Base-by-base conservation (phyloP, 2,329 filamentous ascomycete genomes). In the Ophidiomyces ophidiicola region DNA sequence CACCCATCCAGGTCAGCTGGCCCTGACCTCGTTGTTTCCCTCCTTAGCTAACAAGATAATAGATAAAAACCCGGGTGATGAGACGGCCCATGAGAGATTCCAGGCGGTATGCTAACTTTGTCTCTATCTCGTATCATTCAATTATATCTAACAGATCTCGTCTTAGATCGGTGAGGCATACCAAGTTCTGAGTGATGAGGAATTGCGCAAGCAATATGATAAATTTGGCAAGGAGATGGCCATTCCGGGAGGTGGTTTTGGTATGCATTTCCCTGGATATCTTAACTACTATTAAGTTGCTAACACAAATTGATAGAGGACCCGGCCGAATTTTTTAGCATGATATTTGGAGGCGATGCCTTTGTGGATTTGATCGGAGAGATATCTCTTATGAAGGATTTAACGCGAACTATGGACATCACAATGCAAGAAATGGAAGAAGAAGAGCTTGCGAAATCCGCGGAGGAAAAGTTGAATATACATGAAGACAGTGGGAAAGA, bases 51-150 rank as follows among this genome's bases (percentile, higher is more conserved):
- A 45, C 29, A 23, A 31, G 32, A 39, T 25, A 49, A 41, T 57
- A 84, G 90, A 98, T 68, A 98, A 98, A 70, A 98, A 98, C 63
- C 90, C 88, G 42, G 84, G 87, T 55, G 90, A 98, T 59, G 87
- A 90, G 49, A 85, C 81, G 17, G 90, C 90, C 25, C 84, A 94
- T 65, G 82, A 79, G 56, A 88, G 87, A 61, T 98, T 98, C 64
- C 90, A 98, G 67, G 78, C 76, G 44, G 87, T 92, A 64, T 43
- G 64, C 52, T 28, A 11, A 3, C 12, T 21, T 35, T 23, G 14
- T 2, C 20, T 26, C 18, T 23, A 11, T 32, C 18, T 23, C 26
- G 20, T 25, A 3, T 11, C 11, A 6, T 17, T n/a, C 11, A 21
- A 36, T 6, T 36, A 19, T 4, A 24, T 17, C 15, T 19, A 14